phyloP scores from a whole-genome alignment of 805 yeast species.

The Blastobotrys chiropterorum region DNA sequence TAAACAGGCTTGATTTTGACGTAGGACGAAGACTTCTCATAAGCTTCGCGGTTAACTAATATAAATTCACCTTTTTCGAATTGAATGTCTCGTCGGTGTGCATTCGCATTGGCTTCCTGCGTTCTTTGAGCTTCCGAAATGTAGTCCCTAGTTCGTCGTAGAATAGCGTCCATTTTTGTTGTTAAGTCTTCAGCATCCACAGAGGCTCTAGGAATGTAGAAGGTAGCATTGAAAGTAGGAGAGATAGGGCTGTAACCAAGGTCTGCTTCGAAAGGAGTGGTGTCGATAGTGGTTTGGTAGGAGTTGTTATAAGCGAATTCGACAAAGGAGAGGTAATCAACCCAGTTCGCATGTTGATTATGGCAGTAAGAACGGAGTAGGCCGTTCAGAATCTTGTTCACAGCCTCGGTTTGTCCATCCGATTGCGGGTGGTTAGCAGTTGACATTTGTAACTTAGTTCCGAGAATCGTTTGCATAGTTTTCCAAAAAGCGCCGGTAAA shows the following conservation, averaged over 20 bases:
- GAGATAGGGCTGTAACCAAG: background rate
- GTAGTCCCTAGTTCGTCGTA: background rate
- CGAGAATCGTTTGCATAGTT: conserved; percentile 5
- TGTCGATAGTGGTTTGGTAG: background rate
- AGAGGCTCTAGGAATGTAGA: background rate
- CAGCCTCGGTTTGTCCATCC: conserved; percentile 17
- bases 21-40: background rate
- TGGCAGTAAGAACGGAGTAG: background rate
- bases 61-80: background rate
- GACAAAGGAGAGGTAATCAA: background rate
- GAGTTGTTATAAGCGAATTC: conserved; percentile 1
- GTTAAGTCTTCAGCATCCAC: background rate
- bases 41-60: background rate
- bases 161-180: background rate
- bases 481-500: conserved; percentile 18
- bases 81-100: background rate
- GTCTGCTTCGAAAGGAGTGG: background rate
- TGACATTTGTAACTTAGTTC: conserved; percentile 7
- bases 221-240: background rate
- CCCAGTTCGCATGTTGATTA: background rate
- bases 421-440: conserved; percentile 14
- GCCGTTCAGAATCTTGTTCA: background rate
- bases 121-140: background rate
- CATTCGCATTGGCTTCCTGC: background rate
- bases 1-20: background rate